Base-by-base conservation (phyloP, 192 early-diverging fungal species). In the Lobulomyces angularis region DNA sequence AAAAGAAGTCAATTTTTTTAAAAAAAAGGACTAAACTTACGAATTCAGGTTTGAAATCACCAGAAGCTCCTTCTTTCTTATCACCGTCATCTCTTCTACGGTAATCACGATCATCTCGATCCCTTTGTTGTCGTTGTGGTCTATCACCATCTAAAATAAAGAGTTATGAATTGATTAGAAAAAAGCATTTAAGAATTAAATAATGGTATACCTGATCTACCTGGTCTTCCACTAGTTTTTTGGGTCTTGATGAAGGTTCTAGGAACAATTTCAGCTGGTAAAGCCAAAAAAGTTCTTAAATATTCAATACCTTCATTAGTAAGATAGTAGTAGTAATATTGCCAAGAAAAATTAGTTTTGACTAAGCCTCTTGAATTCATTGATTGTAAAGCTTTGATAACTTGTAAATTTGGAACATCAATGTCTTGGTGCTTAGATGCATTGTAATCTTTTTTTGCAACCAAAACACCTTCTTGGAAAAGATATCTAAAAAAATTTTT, bases 381-480 rank as follows among this genome's bases (percentile, higher is more conserved):
- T 43, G 84, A 88, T 80, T 98, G 90, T 54, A 94, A 81, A 48
- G 90, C 84, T 83, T 95, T 98, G 78, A 98, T 92, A 61, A 98
- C 94, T 59, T 98, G 76, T 19, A 98, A 69, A 83, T 98, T 98
- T 50, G 88, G 86, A 41, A 98, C 91, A 55, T 89, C 80, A 60
- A 98, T 79, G 51, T 98, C 91, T 53, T 78, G 63, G 80, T 98
- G 94, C 68, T 86, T 88, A 53, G 84, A 71, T 25, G 77, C 75
- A 67, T 98, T 90, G 81, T 76, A 94, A 80, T 98, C 91, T 81
- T 98, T 98, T 76, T 93, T 83, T 65, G 90, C 94, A 45, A 98
- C 94, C 57, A 98, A 70, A 59, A 91, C 91, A 53, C 94, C 94
- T 67, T 97, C 94, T 51, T 57, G 63, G 66, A 65, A 62, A 35